Base-by-base conservation (phyloP, 306 rosid species). In the Styphnolobium japonicum region DNA sequence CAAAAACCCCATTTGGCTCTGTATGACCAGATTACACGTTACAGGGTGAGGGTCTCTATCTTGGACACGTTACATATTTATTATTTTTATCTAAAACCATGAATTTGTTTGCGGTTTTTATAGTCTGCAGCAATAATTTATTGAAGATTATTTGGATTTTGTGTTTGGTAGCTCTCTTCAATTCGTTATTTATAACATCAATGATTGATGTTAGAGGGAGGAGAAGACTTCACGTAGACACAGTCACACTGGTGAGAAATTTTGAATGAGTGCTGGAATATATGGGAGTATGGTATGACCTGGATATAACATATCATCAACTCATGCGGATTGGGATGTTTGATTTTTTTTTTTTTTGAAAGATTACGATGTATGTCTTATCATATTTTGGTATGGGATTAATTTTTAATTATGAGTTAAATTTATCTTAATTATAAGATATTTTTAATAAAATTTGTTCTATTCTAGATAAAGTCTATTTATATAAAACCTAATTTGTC, bases 161-260 rank as follows among this genome's bases (percentile, higher is more conserved):
- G 55, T 76, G 33, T 74, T 27, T 60, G 45, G 55, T 76, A 33
- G 29, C 18, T 6, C 12, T 37, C 27, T 63, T 15, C 40, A 60
- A 10, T 76, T 29, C 31, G 31, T 31, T 33, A 7, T 74, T 67
- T 2, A 10, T 76, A 2, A 16, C 79, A n/a, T n/a, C n/a, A 71
- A 82, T 82, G 75, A 77, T 77, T 82, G 86, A 29, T 62, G 31
- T 15, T 51, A 7, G 75, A 23, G 80, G 62, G 46, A 63, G 37
- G 33, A 22, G 19, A 62, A 70, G 45, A 27, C 60, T 51, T 70
- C 55, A 0, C 6, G 43, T 15, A 36, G 51, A 55, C 53, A 18
- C n/a, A n/a, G n/a, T n/a, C n/a, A n/a, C n/a, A 1, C 27, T 12
- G 65, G 67, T 3, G 42, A 33, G 34, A 57, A 42, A 56, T 53